Base-by-base conservation (phyloP, 2,329 filamentous ascomycete species). In the Amauroascus verrucosus region DNA sequence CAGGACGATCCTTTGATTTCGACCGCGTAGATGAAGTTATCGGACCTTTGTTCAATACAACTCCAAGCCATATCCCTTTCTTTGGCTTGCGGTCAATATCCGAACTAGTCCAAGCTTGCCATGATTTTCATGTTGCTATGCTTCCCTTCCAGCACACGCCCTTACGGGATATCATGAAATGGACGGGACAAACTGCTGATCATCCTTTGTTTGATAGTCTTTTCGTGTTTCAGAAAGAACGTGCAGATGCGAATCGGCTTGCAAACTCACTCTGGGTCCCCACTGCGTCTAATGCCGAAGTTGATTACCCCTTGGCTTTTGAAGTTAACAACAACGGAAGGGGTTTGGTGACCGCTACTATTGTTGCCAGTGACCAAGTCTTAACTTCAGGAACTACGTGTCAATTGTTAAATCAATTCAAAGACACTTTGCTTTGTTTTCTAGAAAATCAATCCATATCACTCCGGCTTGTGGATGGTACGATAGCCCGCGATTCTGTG, bases 21-120 rank as follows among this genome's bases (percentile, higher is more conserved):
- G 40, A 61, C 28, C 74, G 75, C 1, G 77, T 83, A 1, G 84
- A 89, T 45, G 64, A 75, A 20, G 79, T 86, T 0, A 78, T 93
- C 40, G 91, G 90, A 0, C 90, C 91, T 0, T 71, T 96, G 18
- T 95, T 96, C 76, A 96, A 96, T 64, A 95, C 89, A 0, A 72
- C 96, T 1, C 88, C 90, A 0, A 88, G 85, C 64, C 76, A 79
- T 52, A 68, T 82, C 32, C 63, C 70, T 5, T 59, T 77, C 13
- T 56, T 68, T 6, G 58, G 65, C 0, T 62, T 67, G 0, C 71
- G 76, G 3, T 80, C 75, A 0, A 88, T 85, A 81, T 64, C 70
- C 0, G 74, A 78, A 0, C 66, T 88, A 1, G 72, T 88, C 20
- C 73, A 70, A 14, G 70, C 73, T 48, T 87, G 85, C 56, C 88